Evolutionary conservation across 2,329 filamentous ascomycete genomes (phyloP).

Genomic region (Colletotrichum cordylinicola): DNA sequence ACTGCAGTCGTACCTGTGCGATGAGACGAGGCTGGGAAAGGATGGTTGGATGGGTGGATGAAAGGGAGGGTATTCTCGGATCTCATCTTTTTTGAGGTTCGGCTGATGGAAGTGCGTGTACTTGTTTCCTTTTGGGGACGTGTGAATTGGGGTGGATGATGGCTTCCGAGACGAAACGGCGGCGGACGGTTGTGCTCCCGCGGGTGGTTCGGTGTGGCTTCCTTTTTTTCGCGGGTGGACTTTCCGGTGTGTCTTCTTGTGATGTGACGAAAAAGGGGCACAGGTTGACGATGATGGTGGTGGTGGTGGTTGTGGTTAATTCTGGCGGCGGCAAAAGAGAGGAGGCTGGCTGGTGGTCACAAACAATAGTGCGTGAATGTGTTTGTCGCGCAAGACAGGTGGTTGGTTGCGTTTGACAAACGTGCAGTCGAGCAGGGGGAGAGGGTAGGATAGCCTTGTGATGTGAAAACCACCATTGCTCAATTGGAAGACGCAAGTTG

Average conservation of each 20-base stretch:
- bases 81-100: neutral
- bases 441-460: neutral
- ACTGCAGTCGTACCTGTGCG: neutral
- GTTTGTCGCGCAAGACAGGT: neutral
- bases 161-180: conserved; percentile 10
- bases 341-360: neutral
- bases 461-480: neutral
- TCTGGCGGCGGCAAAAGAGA: neutral
- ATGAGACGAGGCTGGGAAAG: neutral
- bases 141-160: neutral
- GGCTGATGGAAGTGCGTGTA: neutral
- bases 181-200: neutral
- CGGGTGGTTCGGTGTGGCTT: neutral
- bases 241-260: neutral
- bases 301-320: neutral
- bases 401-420: neutral
- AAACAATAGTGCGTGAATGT: neutral
- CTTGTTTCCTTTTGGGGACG: neutral
- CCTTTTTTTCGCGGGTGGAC: neutral
- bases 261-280: neutral
- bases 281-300: neutral
- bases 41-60: neutral
- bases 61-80: neutral
- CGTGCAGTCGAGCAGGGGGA: neutral
- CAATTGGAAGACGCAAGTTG: neutral